Percentiles rank a stretch among this genome's conserved stretches.
These are phyloP conservation scores for Moringa oleifera DNA, from an alignment of 345 rosid genomes.

Conservation along the genomic window DNA sequence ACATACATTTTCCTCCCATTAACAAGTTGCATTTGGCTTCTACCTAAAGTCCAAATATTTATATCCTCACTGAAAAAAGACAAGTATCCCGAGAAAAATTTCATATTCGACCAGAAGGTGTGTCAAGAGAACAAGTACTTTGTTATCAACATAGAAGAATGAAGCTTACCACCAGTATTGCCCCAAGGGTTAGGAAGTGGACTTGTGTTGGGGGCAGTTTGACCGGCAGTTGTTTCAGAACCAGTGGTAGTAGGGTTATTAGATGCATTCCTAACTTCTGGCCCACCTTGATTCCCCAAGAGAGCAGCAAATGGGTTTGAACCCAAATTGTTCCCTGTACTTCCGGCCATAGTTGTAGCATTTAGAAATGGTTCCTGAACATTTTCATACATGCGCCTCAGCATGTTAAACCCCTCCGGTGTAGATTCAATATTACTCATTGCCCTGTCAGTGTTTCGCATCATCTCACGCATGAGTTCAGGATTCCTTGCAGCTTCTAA, in stretches of 20 bases:
- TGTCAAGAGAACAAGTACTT: slow-evolving; percentile 3
- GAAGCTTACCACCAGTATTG: slow-evolving; percentile 37
- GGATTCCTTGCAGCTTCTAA: slow-evolving; percentile 86
- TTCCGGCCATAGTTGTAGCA: slow-evolving; percentile 73
- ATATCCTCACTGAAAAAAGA: neutral
- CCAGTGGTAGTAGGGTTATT: slow-evolving; percentile 40
- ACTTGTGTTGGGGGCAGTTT: slow-evolving; percentile 63
- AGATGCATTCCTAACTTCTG: slow-evolving; percentile 37
- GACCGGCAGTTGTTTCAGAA: slow-evolving; percentile 42
- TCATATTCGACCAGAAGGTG: neutral
- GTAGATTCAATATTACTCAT: slow-evolving; percentile 89
- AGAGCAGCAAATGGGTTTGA: slow-evolving; percentile 65
- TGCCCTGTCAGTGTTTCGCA: slow-evolving; percentile 79
- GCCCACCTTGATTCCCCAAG: slow-evolving; percentile 44
- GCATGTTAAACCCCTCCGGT: slow-evolving; percentile 88
- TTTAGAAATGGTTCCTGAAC: slow-evolving; percentile 83
- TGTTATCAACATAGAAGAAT: neutral
- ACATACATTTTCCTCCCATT: neutral
- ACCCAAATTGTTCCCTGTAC: slow-evolving; percentile 36
- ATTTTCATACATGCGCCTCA: slow-evolving; percentile 89
- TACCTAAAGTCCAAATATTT: too few relatives aligned
- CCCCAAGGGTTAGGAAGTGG: slow-evolving; percentile 93
- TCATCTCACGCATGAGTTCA: slow-evolving; percentile 96
- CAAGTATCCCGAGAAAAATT: neutral
- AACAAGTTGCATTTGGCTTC: neutral